Evolutionary conservation across 2,329 filamentous ascomycete species (phyloP), one percentile per base, ranked within the genome.

Genomic region (Chaetomium olivaceum): DNA sequence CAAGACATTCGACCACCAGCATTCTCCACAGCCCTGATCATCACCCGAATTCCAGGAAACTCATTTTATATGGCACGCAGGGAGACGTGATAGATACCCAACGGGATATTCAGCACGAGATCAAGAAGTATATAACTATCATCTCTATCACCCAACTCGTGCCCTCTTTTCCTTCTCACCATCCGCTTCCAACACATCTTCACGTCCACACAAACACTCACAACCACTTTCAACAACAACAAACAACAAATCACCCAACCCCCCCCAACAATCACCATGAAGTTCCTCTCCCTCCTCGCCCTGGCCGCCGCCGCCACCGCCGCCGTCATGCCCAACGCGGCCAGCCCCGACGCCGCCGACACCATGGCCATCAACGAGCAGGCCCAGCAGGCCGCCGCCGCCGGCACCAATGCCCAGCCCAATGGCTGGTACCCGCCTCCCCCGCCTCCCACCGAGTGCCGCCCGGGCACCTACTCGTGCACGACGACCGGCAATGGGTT

Each of bases 281-380:
- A 72, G 70, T 27, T 69, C 68, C 16, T 67, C 46, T 23, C 67
- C 62, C 19, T 65, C 62, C 31, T 70, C 67, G 36, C 66, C 58
- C 62, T 69, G 39, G 56, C 70, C 58, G 59, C 65, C 23, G 62
- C 68, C 50, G 64, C 65, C 58, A 39, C 63, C 48, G 57, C 62
- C 27, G 64, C 66, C 27, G 65, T 65, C 51, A 23, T 36, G 43
- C 56, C 66, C 61, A 60, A 51, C 36, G 58, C 57, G 14, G 57
- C 54, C 29, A 4, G 25, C 43, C 55, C 57, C 23, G 46, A 55
- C 29, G 7, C 36, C 43, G 55, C 56, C 29, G 25, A n/a, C 39
- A 54, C 58, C 62, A 56, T 50, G 31, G 46, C 43, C 36, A n/a
- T 43, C 29, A n/a, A 48, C 25, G 25, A 46, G 31, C 52, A 56